A percentile compares a stretch with the other conserved stretches of the same genome.
Evolutionary conservation across 1,284 basidiomycete species (phyloP).

Genomic region (Ustilago nuda): DNA sequence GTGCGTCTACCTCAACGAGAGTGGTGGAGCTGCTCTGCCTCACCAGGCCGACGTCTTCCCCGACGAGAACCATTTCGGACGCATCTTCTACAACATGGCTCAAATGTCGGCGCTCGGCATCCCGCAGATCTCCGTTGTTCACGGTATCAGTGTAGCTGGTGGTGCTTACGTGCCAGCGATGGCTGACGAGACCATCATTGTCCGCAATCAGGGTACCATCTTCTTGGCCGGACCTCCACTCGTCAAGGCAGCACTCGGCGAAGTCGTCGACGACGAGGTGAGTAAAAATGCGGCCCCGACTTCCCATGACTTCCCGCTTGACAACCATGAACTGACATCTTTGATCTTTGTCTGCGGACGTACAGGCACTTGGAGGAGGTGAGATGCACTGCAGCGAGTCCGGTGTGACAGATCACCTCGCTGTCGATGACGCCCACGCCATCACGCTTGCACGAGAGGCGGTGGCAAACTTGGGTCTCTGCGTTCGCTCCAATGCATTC

Average conservation of each 20-base stretch:
- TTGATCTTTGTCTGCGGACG: neutral
- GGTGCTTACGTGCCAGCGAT: slow-evolving; percentile 95
- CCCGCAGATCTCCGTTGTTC: slow-evolving; percentile 90
- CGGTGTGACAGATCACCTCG: slow-evolving; percentile 93
- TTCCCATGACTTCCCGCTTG: neutral
- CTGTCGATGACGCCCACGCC: slow-evolving; percentile 87
- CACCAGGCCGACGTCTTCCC: slow-evolving; percentile 92
- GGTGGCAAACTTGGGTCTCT: slow-evolving; percentile 78
- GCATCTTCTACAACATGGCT: slow-evolving; percentile 98
- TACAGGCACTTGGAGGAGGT: slow-evolving; percentile 79
- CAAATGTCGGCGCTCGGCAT: slow-evolving; percentile 90
- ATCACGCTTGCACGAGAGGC: slow-evolving; percentile 84
- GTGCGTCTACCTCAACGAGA: slow-evolving; percentile 93
- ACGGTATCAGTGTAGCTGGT: slow-evolving; percentile 90
- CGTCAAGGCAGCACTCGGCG: slow-evolving; percentile 93
- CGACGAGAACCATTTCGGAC: slow-evolving; percentile 91
- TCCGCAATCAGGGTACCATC: slow-evolving; percentile 90
- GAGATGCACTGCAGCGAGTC: slow-evolving; percentile 94
- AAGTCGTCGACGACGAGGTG: slow-evolving; percentile 88
- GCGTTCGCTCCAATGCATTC: slow-evolving; percentile 25
- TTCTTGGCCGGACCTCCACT: slow-evolving; percentile 96
- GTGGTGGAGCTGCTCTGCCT: slow-evolving; percentile 90
- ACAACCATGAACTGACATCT: neutral
- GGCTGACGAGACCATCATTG: slow-evolving; percentile 91
- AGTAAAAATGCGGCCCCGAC: neutral